These are phyloP conservation scores for Leishmania braziliensis DNA, from an alignment of 208 protist genomes.

Conservation along the genomic window DNA sequence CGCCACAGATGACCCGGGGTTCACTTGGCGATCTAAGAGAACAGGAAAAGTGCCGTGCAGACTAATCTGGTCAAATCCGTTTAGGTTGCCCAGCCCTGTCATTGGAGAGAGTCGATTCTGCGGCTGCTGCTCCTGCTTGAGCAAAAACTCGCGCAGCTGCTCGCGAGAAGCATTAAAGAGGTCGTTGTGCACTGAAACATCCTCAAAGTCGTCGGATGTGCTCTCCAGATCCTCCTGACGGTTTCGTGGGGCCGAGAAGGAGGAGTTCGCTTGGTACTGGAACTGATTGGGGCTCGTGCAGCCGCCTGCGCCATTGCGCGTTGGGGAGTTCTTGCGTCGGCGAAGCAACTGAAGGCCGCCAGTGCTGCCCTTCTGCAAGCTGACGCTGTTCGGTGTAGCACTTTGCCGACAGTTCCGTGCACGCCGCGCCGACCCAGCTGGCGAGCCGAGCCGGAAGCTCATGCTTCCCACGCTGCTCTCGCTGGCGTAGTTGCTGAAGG, in stretches of 20 bases:
- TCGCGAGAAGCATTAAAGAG: neutral
- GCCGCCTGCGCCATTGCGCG: neutral
- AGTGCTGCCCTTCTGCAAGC: neutral
- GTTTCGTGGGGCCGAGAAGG: slow-evolving; percentile 6
- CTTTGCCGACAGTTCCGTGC: slow-evolving; percentile 10
- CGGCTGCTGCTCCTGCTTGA: neutral
- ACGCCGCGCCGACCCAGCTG: slow-evolving; percentile 26
- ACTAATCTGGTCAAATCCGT: slow-evolving; percentile 22
- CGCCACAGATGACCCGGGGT: neutral
- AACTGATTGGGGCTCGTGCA: neutral
- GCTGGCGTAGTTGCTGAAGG: slow-evolving; percentile 10
- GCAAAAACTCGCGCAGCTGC: slow-evolving; percentile 8
- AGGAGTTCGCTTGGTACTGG: neutral
- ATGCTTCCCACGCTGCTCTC: slow-evolving; percentile 23
- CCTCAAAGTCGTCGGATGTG: slow-evolving; percentile 48
- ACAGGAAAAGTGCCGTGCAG: slow-evolving; percentile 14
- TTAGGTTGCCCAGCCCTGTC: neutral
- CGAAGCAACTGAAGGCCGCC: slow-evolving; percentile 6
- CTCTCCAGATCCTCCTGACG: slow-evolving; percentile 33
- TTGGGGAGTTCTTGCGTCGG: slow-evolving; percentile 1
- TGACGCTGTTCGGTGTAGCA: slow-evolving; percentile 7
- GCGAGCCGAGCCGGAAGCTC: slow-evolving; percentile 28
- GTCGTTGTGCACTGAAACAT: slow-evolving; percentile 25
- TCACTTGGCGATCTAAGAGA: slow-evolving; percentile 15
- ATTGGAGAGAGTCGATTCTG: neutral